These are phyloP conservation scores for Fusarium coicis DNA, from an alignment of 2,329 filamentous ascomycete species.

Conservation along the genomic window DNA sequence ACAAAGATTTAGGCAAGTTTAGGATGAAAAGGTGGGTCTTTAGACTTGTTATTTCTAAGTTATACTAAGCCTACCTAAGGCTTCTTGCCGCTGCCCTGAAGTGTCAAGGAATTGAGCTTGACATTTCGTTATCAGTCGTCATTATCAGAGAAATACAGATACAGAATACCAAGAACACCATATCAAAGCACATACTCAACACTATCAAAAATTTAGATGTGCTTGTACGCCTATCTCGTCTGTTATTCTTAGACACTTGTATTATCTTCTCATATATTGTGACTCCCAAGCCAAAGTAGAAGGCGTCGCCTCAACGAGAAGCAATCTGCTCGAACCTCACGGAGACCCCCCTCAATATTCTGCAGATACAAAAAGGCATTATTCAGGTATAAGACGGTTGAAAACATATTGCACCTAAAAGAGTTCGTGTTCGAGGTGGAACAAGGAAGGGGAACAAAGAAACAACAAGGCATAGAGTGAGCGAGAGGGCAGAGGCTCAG, in stretches of 20 bases:
- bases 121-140: background rate
- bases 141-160: background rate
- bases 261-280: background rate
- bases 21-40: background rate
- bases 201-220: background rate
- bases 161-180: background rate
- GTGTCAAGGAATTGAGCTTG: background rate
- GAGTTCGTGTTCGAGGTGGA: background rate
- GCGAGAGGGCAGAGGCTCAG: background rate
- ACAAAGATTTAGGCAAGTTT: background rate
- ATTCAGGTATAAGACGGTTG: background rate
- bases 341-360: background rate
- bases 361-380: background rate
- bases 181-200: background rate
- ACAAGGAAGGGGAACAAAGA: background rate
- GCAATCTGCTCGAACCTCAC: background rate
- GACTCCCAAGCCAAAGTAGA: background rate
- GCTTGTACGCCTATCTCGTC: background rate
- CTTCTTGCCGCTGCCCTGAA: background rate
- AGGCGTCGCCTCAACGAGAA: background rate
- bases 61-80: background rate
- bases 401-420: background rate
- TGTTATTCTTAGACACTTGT: background rate
- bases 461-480: background rate
- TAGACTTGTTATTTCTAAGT: background rate